Evolutionary conservation across 164 flowering plant species (phyloP), one percentile per base, ranked within the genome.

Genomic region (Nymphaea thermarum): DNA sequence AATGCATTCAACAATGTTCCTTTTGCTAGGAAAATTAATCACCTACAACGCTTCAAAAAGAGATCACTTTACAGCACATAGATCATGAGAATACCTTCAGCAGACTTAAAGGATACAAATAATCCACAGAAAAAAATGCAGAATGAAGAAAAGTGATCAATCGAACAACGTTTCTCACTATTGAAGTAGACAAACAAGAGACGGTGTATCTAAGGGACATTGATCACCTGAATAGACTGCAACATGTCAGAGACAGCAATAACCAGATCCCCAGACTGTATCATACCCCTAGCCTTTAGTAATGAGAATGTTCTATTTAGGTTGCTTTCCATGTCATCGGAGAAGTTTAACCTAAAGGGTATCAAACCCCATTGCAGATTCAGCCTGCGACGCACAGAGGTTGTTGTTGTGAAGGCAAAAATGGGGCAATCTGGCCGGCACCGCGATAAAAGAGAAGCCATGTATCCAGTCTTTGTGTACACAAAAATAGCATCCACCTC

Each of bases 341-440:
- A 80, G 82, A 89, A 90, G 80, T 80, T 82, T 51, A 91, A 67
- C 42, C 97, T 90, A 83, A 91, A 94, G 1, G 97, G 97, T 63
- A 90, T 91, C 43, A 94, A 81, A 43, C 96, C 99, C 97, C 97
- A 91, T 70, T 87, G 99, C 60, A 94, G 82, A 77, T 91, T 94
- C 77, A 94, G 77, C 60, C 96, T 93, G 69, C 97, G 82, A 66
- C 97, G 71, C 59, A 90, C 86, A 36, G 92, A 87, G 43, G 92
- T 81, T 7, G 89, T 74, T 67, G 75, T 69, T 4, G 99, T 91
- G 74, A 94, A 94, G 43, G 97, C 97, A 77, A 94, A 91, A 70
- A 94, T 87, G 15, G 97, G 99, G 79, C 97, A 94, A 74, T 91
- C 97, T 41, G 99, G 99, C 7, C 97, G 86, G 71, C 99, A 91